Base-by-base conservation (phyloP, 257 asterid species). In the Mentha longifolia region DNA sequence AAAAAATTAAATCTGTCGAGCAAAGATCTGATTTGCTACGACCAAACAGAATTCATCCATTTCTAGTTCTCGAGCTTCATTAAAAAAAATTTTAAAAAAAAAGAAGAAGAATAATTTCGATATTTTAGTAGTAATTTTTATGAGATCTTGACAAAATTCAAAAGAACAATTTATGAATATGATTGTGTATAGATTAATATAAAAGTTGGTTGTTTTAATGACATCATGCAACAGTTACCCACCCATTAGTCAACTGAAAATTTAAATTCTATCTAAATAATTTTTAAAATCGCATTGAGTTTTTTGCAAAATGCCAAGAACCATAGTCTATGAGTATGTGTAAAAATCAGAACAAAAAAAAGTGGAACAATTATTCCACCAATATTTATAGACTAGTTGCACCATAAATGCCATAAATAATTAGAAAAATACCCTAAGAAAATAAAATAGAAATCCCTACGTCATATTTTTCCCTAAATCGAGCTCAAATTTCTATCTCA, bases 221-320 rank as follows among this genome's bases (percentile, higher is more conserved):
- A 68, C 71, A 68, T 62, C 71, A 68, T 17, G 42, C 3, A 41
- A 47, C 35, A 20, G 57, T 61, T 66, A 56, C 60, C 49, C 37
- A 64, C 72, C 69, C 65, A 65, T 65, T 60, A n/a, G 68, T 59
- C 74, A 57, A 67, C 68, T 52, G 22, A 33, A 51, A 22, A 50
- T 12, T 54, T 68, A 10, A 17, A 39, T 37, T 58, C 15, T 33
- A n/a, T n/a, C n/a, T n/a, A n/a, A n/a, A n/a, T n/a, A n/a, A n/a
- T 28, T 49, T 11, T 55, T 28, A 33, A n/a, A 37, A n/a, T 22
- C n/a, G n/a, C 11, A 52, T 52, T 17, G 45, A 61, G 51, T 41
- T 25, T 1, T 33, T 17, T 45, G n/a, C 61, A 41, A 17, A 39
- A 61, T 3, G 56, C 65, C 70, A 61, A 72, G 39, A 35, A 70